Percentiles rank a stretch among this genome's conserved stretches.
Conservation (phyloP, 23 red algal species). For the Gracilaria gracilis region DNA sequence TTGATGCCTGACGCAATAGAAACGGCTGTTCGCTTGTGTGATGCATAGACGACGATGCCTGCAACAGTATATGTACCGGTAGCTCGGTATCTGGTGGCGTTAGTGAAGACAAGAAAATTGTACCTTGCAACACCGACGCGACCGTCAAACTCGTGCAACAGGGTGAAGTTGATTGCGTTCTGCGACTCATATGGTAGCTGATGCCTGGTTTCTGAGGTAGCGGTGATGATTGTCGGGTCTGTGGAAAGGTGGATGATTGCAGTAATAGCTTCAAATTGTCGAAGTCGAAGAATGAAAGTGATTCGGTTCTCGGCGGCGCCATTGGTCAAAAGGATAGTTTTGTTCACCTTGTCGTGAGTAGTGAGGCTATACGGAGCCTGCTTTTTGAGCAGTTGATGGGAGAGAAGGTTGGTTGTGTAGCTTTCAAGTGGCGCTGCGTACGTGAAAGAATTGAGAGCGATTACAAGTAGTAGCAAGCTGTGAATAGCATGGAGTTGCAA, state of each 20-base stretch:
- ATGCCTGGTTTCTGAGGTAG: slow-evolving; percentile 1
- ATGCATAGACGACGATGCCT: slow-evolving; percentile 9
- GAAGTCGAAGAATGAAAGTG: slow-evolving; percentile 26
- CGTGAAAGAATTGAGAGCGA: neutral
- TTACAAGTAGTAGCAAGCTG: neutral
- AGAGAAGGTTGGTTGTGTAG: too few relatives aligned
- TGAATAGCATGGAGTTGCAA: neutral
- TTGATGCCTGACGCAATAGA: slow-evolving; percentile 39
- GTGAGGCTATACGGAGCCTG: neutral
- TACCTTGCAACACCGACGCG: slow-evolving; percentile 5
- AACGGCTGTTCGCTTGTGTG: neutral
- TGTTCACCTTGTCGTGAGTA: neutral
- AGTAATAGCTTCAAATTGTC: neutral
- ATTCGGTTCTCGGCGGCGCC: slow-evolving; percentile 24
- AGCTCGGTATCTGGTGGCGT: neutral
- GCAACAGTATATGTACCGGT: slow-evolving; percentile 26
- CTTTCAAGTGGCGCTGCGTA: neutral
- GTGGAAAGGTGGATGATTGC: slow-evolving; percentile 33
- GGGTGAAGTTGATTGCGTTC: slow-evolving; percentile 3
- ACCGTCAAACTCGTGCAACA: slow-evolving; percentile 30
- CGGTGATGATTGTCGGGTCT: slow-evolving; percentile 5
- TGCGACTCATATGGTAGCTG: neutral
- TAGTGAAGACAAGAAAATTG: slow-evolving; percentile 19
- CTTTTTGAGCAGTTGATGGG: neutral
- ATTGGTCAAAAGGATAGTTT: slow-evolving; percentile 15